A percentile compares a stretch with the other conserved stretches of the same genome.
Conservation (phyloP, 495 filamentous ascomycete species). For the Trichoderma reesei region DNA sequence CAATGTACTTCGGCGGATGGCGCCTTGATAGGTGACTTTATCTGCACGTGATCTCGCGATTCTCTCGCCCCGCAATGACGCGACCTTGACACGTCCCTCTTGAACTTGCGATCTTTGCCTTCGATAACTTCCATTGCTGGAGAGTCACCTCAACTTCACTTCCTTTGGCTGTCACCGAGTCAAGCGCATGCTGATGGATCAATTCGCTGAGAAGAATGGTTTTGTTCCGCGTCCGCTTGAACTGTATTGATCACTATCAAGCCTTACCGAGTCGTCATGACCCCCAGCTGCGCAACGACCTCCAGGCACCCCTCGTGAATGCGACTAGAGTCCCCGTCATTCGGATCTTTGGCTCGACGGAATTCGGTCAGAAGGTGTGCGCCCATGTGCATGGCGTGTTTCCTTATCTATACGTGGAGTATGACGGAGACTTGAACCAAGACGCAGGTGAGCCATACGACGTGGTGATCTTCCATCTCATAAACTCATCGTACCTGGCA, state of each 20-base stretch:
- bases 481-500: not conserved
- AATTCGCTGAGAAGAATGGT: slow-evolving; percentile 36
- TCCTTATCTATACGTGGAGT: slow-evolving; percentile 88
- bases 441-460: slow-evolving; percentile 47
- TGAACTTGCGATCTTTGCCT: not conserved
- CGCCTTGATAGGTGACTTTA: not conserved
- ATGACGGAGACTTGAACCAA: slow-evolving; percentile 56
- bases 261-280: slow-evolving; percentile 68
- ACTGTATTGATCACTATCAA: slow-evolving; percentile 93
- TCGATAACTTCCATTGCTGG: not conserved
- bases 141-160: not conserved
- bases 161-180: no score
- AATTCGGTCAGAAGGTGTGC: slow-evolving; percentile 92
- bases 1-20: no score
- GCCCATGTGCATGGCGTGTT: slow-evolving; percentile 94
- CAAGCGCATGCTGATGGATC: not conserved
- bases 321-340: slow-evolving; percentile 75
- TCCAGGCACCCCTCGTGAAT: slow-evolving; percentile 39
- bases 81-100: not conserved
- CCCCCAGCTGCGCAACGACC: slow-evolving; percentile 57
- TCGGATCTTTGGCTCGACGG: slow-evolving; percentile 85
- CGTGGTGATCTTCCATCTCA: no score
- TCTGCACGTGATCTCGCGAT: slow-evolving; percentile 1
- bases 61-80: not conserved
- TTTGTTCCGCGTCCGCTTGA: slow-evolving; percentile 75